Evolutionary conservation across 352 stramenopile genomes (phyloP), one percentile per base, ranked within the genome.

Genomic region (Hyphochytrium catenoides): DNA sequence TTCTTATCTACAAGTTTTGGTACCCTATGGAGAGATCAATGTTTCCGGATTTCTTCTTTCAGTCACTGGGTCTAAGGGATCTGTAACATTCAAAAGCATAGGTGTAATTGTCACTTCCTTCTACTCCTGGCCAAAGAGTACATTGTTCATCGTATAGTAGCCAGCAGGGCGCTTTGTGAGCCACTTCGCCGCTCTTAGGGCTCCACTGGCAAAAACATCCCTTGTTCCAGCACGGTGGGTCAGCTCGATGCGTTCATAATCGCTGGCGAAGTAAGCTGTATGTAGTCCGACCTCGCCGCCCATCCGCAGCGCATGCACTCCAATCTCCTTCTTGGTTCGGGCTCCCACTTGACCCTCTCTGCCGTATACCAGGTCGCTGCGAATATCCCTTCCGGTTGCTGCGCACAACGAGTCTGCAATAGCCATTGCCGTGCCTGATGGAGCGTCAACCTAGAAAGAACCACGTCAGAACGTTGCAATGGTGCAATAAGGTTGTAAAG

Each of bases 281-380:
- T 83, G 68, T 48, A 75, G 59, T 21, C 68, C 68, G 29, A 83
- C 60, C 44, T 79, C 68, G 36, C 76, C 65, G 9, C 68, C 68
- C 1, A 83, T 54, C 33, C 68, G 68, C 43, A 79, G 46, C 8
- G 30, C 7, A 19, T 35, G 30, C 30, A 35, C 26, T 16, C 30
- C 30, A 8, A 35, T 35, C 30, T 35, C 30, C 8, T 19, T 7
- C 7, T 7, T 7, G 16, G n/a, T 14, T 35, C 30, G 18, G 63
- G 76, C 49, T 74, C 56, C 14, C 56, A 67, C 17, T 55, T 47
- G 3, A 62, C 59, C n/a, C 55, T 39, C 24, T 59, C 30, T 16
- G 8, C 30, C 30, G 30, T n/a, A 14, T 8, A 16, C 16, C 30
- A 35, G 30, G 30, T 8, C n/a, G 7, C 8, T 14, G 8, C 56